These are phyloP conservation scores for Trametes polyzona DNA, from an alignment of 1,284 basidiomycete species.

Conservation along the genomic window DNA sequence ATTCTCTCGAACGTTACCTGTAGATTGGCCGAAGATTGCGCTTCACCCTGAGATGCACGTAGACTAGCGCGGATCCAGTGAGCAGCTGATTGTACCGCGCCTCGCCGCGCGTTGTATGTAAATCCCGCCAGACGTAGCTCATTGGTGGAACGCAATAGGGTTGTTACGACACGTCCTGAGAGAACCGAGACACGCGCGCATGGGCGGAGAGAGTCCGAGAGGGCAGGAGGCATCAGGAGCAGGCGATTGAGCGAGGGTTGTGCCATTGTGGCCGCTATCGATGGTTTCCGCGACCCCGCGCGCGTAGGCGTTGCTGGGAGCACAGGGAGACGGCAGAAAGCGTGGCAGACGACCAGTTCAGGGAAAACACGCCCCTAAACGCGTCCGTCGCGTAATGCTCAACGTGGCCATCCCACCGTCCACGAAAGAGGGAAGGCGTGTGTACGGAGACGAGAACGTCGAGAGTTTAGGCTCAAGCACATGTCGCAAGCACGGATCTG, in stretches of 20 bases:
- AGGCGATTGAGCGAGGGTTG: conserved; percentile 1
- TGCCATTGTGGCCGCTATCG: conserved; percentile 6
- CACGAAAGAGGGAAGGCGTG: too few relatives aligned
- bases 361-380: background rate
- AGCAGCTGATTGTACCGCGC: background rate
- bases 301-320: too few relatives aligned
- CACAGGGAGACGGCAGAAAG: too few relatives aligned
- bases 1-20: background rate
- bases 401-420: background rate
- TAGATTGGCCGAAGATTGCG: background rate
- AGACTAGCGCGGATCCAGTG: background rate
- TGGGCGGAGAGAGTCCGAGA: background rate
- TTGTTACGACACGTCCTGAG: too few relatives aligned
- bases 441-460: background rate
- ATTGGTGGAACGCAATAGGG: background rate
- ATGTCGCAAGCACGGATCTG: background rate
- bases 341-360: background rate
- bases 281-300: background rate
- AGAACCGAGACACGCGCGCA: background rate
- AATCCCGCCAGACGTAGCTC: background rate
- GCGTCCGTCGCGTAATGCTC: background rate
- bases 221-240: background rate
- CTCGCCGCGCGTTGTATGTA: too few relatives aligned
- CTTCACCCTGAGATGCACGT: background rate
- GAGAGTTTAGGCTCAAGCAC: background rate